These are phyloP conservation scores for Rhizomucor pusillus DNA, from an alignment of 371 early-diverging fungal species.

Conservation along the genomic window DNA sequence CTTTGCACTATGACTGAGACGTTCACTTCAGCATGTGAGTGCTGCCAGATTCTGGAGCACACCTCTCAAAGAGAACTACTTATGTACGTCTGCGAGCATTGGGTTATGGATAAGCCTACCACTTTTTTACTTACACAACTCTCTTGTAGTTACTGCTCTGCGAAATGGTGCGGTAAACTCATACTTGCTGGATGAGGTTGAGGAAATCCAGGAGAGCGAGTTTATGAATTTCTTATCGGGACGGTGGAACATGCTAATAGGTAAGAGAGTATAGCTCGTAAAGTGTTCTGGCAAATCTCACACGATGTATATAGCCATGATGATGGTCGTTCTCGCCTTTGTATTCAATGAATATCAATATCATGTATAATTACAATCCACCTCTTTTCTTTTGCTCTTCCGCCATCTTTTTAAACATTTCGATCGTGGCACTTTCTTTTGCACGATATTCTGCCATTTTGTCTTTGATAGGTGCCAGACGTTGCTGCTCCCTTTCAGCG, in stretches of 20 bases:
- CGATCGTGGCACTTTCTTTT: constrained; percentile 68
- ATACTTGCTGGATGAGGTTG: constrained; percentile 10
- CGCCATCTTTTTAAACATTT: constrained; percentile 68
- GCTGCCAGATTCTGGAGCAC: constrained; percentile 5
- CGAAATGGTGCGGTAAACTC: constrained; percentile 13
- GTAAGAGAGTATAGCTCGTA: constrained; percentile 1
- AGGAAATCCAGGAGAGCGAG: constrained; percentile 1
- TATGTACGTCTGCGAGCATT: constrained; percentile 2
- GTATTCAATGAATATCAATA: constrained; percentile 8
- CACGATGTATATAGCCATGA: constrained; percentile 5
- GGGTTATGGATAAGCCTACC: background rate
- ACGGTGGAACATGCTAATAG: constrained; percentile 12
- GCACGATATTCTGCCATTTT: constrained; percentile 53
- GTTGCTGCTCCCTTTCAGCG: constrained; percentile 31
- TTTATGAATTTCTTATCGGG: constrained; percentile 8
- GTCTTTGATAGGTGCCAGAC: constrained; percentile 38
- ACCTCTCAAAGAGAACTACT: background rate
- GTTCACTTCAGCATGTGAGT: background rate
- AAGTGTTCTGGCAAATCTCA: background rate
- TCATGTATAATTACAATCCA: constrained; percentile 5
- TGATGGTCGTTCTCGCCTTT: constrained; percentile 5
- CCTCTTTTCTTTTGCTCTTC: constrained; percentile 38
- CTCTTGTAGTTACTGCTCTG: constrained; percentile 10
- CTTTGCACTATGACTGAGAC: no score
- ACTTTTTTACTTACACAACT: no score